phyloP scores from a whole-genome alignment of 805 yeast genomes.

The Priceomyces medius region DNA sequence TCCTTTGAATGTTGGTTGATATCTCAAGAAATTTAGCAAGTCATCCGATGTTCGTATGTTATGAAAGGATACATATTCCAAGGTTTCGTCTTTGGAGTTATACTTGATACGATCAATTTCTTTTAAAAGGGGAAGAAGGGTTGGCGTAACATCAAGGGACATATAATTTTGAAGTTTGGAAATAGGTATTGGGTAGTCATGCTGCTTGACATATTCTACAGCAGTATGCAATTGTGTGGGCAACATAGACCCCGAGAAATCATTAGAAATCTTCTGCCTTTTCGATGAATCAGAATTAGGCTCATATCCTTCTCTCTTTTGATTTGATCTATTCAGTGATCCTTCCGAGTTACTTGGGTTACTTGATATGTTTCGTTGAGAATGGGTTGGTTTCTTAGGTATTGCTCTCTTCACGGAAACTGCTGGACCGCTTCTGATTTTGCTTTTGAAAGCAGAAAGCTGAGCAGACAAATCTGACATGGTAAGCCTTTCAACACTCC shows the following conservation, averaged over 20 bases:
- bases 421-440: conserved; percentile 45
- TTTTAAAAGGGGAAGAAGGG: conserved; percentile 67
- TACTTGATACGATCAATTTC: conserved; percentile 77
- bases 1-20: conserved; percentile 87
- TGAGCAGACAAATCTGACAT: conserved; percentile 44
- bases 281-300: conserved; percentile 34
- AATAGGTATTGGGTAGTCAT: conserved; percentile 69
- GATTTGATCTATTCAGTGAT: neutral
- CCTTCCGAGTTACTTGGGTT: conserved; percentile 5
- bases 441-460: conserved; percentile 45
- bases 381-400: conserved; percentile 9
- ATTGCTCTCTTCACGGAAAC: conserved; percentile 28
- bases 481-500: neutral
- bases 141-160: conserved; percentile 56
- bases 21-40: conserved; percentile 66
- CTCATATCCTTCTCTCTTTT: conserved; percentile 21
- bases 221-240: conserved; percentile 89
- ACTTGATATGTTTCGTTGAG: conserved; percentile 6
- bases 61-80: conserved; percentile 86
- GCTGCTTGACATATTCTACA: conserved; percentile 78
- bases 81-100: conserved; percentile 58
- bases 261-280: conserved; percentile 29
- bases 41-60: conserved; percentile 82
- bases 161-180: conserved; percentile 66
- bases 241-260: conserved; percentile 56